A percentile compares a stretch with the other conserved stretches of the same genome.
phyloP scores from a whole-genome alignment of 73 alveolate species.

The Paramecium sonneborni region DNA sequence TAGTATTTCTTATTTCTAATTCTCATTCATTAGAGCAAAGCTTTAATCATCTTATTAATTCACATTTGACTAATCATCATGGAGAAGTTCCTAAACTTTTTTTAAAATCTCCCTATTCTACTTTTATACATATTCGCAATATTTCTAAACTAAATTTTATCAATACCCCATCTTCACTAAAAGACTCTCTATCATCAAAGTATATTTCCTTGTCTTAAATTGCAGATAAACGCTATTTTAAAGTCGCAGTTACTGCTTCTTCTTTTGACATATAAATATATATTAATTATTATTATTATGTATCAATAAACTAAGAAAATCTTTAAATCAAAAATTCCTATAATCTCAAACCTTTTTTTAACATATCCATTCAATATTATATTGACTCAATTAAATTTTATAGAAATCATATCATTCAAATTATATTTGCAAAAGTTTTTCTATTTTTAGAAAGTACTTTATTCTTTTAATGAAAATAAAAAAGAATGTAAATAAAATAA shows the following conservation, averaged over 20 bases:
- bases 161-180: constrained; percentile 48
- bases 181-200: neutral
- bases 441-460: too few species aligned
- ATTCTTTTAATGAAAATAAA: too few species aligned
- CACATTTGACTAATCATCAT: neutral
- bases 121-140: neutral
- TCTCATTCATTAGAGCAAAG: constrained; percentile 7
- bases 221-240: constrained; percentile 10
- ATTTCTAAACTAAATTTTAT: neutral
- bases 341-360: too few species aligned
- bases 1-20: neutral
- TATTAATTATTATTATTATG: neutral
- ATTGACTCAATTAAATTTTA: neutral
- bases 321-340: neutral
- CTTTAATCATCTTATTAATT: neutral
- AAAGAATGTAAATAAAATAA: too few species aligned
- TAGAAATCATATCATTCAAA: too few species aligned
- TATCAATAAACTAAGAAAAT: neutral
- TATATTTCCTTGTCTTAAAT: neutral
- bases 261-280: neutral
- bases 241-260: constrained; percentile 9
- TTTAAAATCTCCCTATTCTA: neutral
- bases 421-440: too few species aligned
- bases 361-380: neutral
- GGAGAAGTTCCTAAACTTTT: neutral